These are phyloP conservation scores for Wickerhamiella bombiphila DNA, from an alignment of 805 yeast genomes.

Conservation along the genomic window DNA sequence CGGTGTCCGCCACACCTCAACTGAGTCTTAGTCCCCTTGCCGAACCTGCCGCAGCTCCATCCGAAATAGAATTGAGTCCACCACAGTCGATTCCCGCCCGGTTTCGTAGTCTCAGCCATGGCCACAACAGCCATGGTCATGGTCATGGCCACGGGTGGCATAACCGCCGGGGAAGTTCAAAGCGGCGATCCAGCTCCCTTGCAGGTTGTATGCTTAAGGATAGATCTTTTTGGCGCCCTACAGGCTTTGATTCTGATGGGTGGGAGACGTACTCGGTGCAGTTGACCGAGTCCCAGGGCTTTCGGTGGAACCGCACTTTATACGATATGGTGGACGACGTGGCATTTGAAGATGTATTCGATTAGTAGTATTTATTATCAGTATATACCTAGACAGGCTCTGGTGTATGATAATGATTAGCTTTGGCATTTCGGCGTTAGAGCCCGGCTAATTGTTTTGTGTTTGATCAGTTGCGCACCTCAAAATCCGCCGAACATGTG, in stretches of 20 bases:
- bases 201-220: conserved; percentile 10
- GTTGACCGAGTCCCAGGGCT: conserved; percentile 11
- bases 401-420: too few relatives aligned
- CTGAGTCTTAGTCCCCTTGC: neutral
- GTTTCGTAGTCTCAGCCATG: too few relatives aligned
- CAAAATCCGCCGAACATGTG: too few relatives aligned
- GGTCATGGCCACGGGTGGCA: too few relatives aligned
- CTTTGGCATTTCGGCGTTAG: too few relatives aligned
- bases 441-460: too few relatives aligned
- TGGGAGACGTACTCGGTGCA: conserved; percentile 5
- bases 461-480: too few relatives aligned
- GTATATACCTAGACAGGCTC: too few relatives aligned
- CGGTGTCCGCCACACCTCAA: neutral
- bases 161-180: too few relatives aligned
- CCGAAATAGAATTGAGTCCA: neutral
- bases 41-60: neutral
- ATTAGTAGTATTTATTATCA: neutral
- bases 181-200: conserved; percentile 7
- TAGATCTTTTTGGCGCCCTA: conserved; percentile 2
- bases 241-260: conserved; percentile 9
- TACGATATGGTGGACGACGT: conserved; percentile 6
- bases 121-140: too few relatives aligned
- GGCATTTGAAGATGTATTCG: conserved; percentile 3
- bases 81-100: too few relatives aligned
- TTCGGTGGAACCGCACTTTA: conserved; percentile 8